phyloP scores from a whole-genome alignment of 345 rosid genomes.

The thale cress (Arabidopsis thaliana) region TAIR10.1 NC_003076.8:6748501-6749000 shows the following conservation, averaged over 20 bases:
- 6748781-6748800: conserved; percentile 29
- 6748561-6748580: conserved; percentile 58
- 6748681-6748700: conserved; percentile 18
- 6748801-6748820: conserved; percentile 37
- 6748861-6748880: too few relatives aligned
- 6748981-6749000: conserved; percentile 12
- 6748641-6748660: conserved; percentile 28
- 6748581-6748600: conserved; percentile 75
- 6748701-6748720: conserved; percentile 30
- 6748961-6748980: conserved; percentile 7
- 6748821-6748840: background rate
- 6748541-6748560: conserved; percentile 52
- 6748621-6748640: conserved; percentile 60
- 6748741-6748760: conserved; percentile 37
- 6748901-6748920: too few relatives aligned
- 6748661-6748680: conserved; percentile 40
- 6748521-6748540: conserved; percentile 54
- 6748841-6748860: too few relatives aligned
- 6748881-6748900: too few relatives aligned
- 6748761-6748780: conserved; percentile 46
- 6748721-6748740: conserved; percentile 40
- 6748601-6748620: conserved; percentile 70
- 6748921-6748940: too few relatives aligned
- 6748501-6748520: conserved; percentile 70
- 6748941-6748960: background rate